Evolutionary conservation across 495 filamentous ascomycete species (phyloP), one percentile per base, ranked within the genome.

Genomic region (Rhizodiscina lignyota): DNA sequence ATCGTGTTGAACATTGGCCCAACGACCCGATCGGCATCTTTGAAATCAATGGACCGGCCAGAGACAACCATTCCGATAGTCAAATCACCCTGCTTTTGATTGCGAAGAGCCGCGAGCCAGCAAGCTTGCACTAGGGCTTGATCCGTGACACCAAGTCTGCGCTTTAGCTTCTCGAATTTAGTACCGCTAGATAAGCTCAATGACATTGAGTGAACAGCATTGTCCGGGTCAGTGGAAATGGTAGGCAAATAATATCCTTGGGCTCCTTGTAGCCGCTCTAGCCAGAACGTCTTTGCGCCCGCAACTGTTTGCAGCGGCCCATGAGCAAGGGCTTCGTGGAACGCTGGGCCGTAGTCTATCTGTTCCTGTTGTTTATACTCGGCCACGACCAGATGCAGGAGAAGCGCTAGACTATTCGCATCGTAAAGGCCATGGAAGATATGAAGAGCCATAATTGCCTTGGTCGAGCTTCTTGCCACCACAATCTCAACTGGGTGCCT

Each of bases 1-100:
- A 94, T 60, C 0, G 86, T 94, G 53, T 94, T 96, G 64, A 96
- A 92, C 3, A 93, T 52, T 0, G 87, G 87, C 0, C 89, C 89
- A 35, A 86, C 68, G 5, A 79, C 66, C 5, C 63, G 55, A 22
- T 92, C 83, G 11, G 73, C 67, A 1, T 61, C 66, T 19, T 76
- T 65, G 15, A 77, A 49, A 18, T 76, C 66, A 2, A 92, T 63
- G 8, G 68, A 62, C 34, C 82, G 63, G 2, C 82, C 82, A 13
- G 81, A 79, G 1, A 78, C 65, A 16, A 89, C 63, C 4, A 79
- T 52, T 2, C 81, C 81, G 35, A 82, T 62, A 1, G 69, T 55
- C 4, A 66, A 52, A 4, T 44, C 40, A 6, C 47, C 37, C 4
- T 53, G 53, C 15, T 55, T 51, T 30, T 64, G 59, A 5, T 49